These are phyloP conservation scores for Silene conica DNA, from an alignment of 148 eudicot species.

Conservation along the genomic window DNA sequence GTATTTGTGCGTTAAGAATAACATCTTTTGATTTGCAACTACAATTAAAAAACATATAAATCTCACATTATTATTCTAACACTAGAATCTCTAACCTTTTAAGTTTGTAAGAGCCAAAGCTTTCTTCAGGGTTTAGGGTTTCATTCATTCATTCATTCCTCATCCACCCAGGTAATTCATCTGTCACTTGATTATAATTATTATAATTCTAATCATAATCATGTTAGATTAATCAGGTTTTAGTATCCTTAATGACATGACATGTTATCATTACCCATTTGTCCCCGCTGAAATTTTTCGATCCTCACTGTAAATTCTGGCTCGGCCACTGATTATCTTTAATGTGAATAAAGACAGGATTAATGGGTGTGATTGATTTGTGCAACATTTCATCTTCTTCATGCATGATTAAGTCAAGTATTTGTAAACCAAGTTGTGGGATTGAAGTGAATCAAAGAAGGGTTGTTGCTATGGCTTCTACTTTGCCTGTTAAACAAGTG, in stretches of 20 bases:
- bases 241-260: neutral
- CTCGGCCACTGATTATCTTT: too few species aligned
- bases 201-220: neutral
- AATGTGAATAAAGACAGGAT: conserved; percentile 17
- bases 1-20: neutral
- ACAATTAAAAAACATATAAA: neutral
- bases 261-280: too few species aligned
- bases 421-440: conserved; percentile 23
- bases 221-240: neutral
- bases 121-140: conserved; percentile 21
- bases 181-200: neutral
- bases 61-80: too few species aligned
- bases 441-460: conserved; percentile 33
- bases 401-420: conserved; percentile 35
- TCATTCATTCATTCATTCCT: neutral
- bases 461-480: conserved; percentile 57
- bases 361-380: conserved; percentile 61
- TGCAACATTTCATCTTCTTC: conserved; percentile 44
- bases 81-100: too few species aligned
- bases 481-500: conserved; percentile 36
- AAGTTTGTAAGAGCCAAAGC: neutral
- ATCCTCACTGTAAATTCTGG: too few species aligned
- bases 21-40: neutral
- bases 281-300: too few species aligned
- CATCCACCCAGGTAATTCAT: neutral